Evolutionary conservation across 495 filamentous ascomycete species (phyloP), one percentile per base, ranked within the genome.

Genomic region (Penicillium pulvis): DNA sequence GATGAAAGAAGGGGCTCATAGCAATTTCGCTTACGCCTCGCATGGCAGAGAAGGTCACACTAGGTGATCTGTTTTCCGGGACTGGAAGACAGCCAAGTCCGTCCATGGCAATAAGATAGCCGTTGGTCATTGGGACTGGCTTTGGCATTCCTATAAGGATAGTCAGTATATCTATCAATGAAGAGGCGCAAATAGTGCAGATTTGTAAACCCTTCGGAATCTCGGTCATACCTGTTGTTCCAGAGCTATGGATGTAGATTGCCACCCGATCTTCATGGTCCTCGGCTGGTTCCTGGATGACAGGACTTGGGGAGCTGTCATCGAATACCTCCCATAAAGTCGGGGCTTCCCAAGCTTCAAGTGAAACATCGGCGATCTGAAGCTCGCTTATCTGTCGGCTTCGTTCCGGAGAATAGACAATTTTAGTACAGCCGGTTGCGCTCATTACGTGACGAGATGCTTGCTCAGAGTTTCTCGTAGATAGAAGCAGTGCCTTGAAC

Each of bases 231-330:
- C 71, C 84, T 0, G 84, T 86, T 31, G 81, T 81, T 6, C 84
- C 84, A 26, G 82, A 85, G 3, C 83, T 86, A 55, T 88, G 85
- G 19, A 86, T 57, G 17, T 84, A 65, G 5, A 80, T 9, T 7
- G 79, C 61, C 8, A 78, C 6, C 1, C 77, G 56, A 0, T 82
- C 79, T 16, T 85, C 80, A 58, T 75, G 75, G 50, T 69, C 60
- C 1, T 52, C 44, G 55, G 42, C 49, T 0, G 56, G 44, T 8
- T 53, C 46, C 12, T 56, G 28, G 1, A 31, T 59, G 31, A 33
- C 64, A 71, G 16, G 64, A 30, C 46, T 63, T 57, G 26, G 35
- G 8, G 16, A 28, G 33, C 26, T 16, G 44, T 48, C n/a, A 6
- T 62, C 59, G 17, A 77, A 59, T 1, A 72, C 28, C 17, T 71